Base-by-base conservation (phyloP, 1,284 basidiomycete species). In the Chalciporus sp. region DNA sequence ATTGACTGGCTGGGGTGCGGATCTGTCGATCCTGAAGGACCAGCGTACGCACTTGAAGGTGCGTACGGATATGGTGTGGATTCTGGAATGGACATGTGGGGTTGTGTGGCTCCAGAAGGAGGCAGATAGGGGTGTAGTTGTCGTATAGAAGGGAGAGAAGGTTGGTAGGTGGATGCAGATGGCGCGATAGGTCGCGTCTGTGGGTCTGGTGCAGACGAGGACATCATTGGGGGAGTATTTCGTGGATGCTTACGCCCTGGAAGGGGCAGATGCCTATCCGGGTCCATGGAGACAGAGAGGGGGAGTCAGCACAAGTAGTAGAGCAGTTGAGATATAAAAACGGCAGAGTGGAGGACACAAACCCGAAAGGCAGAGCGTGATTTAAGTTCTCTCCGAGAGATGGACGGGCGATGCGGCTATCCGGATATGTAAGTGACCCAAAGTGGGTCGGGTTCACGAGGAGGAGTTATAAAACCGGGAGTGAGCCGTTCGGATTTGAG, bases 41-140 rank as follows among this genome's bases (percentile, higher is more conserved):
- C 51, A 8, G 64, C 49, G 37, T 64, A 64, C 27, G 61, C 37
- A 16, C 56, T 37, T 12, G 59, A 53, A 9, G 72, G 60, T 27
- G 63, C 28, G 41, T 72, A 74, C 9, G 58, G 37, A 53, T 70
- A 73, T 20, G 56, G 42, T 2, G 61, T 42, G 7, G 59, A 17
- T 16, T 65, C 65, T 20, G 59, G 58, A 7, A 40, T 5, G 0
- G 67, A 56, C 2, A 63, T 52, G 56, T 65, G 67, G 10, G 52
- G 37, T n/a, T 60, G 71, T 0, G 59, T 37, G 17, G 58, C 42
- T 7, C 63, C 65, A 10, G 73, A 71, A 33, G 74, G 79, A 2
- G 81, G 80, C 20, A 85, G 75, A 68, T 82, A 81, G 20, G 82
- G 82, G 62, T 85, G 82, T 23, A 87, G 73, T 31, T 85, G 80